Base-by-base conservation (phyloP, 1,284 basidiomycete genomes). In the Ceratobasidium sp. region DNA sequence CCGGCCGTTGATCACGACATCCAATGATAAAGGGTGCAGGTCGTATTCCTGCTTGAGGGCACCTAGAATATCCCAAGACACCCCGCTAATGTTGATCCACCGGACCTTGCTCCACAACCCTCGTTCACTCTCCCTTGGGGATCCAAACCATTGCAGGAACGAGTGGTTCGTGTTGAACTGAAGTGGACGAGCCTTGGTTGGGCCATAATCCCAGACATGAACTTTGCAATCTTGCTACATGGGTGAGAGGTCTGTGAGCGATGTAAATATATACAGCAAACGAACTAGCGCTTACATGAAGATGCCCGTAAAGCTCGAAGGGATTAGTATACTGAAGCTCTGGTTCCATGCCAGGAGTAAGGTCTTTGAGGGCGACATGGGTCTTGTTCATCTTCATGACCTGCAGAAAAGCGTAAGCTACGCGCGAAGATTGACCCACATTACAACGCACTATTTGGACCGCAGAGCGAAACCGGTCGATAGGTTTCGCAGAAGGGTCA, bases 11-110 rank as follows among this genome's bases (percentile, higher is more conserved):
- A 92, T 84, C 6, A 91, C 81, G 78, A 91, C 90, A 78, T 92
- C 90, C n/a, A 92, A 81, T 1, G 89, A 86, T 49, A 92, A 85
- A 0, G 90, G 89, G 78, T 92, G 90, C 34, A 92, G 81, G 76
- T 89, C 89, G 39, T 77, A 77, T 54, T 64, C 34, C 29, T 74
- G 43, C 37, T 74, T 59, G 19, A 77, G 69, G 2, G 43, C 61
- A 2, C 41, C 29, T 1, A 77, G 46, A 14, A 77, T 74, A 22
- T 77, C 76, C 76, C 76, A 77, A 27, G 76, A 77, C 29, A 76
- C 41, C n/a, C 76, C 76, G 16, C 75, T 74, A 29, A 77, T 73
- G 62, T 73, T 77, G 73, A 77, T 76, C 76, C 76, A 77, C 43
- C 76, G 75, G 11, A 77, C 76, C 29, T 76, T 72, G 22, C 48